Base-by-base conservation (phyloP, 805 yeast species). In the Candida gorgasii region DNA sequence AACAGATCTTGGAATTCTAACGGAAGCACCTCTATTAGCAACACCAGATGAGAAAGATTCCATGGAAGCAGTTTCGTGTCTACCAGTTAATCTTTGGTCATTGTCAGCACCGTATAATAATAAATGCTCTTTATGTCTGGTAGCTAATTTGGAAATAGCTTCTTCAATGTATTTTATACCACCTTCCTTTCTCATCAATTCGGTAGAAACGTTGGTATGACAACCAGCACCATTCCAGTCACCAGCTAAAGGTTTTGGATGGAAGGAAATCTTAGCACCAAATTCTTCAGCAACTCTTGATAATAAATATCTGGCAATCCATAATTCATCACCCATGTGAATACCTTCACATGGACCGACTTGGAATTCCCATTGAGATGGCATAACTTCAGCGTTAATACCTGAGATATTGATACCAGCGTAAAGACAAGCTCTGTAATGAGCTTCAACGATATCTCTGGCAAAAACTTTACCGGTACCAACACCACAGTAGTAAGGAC, bases 181-280 rank as follows among this genome's bases (percentile, higher is more conserved):
- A 70, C 99, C 99, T 65, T 88, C 86, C 27, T 63, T 67, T 79
- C 99, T 89, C 98, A 92, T 93, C 39, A 63, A 64, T 69, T 77
- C 79, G 59, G 99, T 93, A 37, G 97, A 89, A 48, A 93, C 98
- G 70, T 93, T 93, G 68, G 99, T 93, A 76, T 93, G 99, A 79
- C 98, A 92, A 62, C 99, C 99, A 69, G 99, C 98, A 78, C 99
- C 99, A 70, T 93, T 93, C 98, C 98, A 93, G 76, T 92, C 98
- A 59, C 98, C 98, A 78, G 84, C 80, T 69, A 93, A 80, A 57
- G 99, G 98, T 81, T 93, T 93, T 73, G 99, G 99, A 82, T 93
- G 99, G 85, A 90, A 84, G 36, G 97, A 89, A 58, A 93, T 92
- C 85, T 89, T 90, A 67, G 93, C 95, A 67, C 96, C 98, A 62